These are phyloP conservation scores for Babesia caballi DNA, from an alignment of 169 alveolate genomes.

Conservation along the genomic window DNA sequence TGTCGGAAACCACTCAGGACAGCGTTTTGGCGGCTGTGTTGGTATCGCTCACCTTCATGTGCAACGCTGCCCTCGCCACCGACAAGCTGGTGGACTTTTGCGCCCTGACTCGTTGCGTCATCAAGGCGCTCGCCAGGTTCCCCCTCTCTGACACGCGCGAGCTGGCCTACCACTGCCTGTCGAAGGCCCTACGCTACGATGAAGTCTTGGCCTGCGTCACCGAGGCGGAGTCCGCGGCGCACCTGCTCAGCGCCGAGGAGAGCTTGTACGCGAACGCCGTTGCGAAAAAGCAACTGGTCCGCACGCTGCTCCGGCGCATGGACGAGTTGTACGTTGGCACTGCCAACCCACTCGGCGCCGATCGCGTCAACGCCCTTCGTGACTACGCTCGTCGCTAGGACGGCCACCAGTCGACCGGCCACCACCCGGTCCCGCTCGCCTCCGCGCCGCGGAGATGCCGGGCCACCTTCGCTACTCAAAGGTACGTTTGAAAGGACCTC, in stretches of 20 bases:
- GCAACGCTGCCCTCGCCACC: not conserved
- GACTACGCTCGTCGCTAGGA: not conserved
- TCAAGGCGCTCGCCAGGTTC: conserved; percentile 11
- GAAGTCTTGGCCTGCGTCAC: not conserved
- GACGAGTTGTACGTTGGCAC: not conserved
- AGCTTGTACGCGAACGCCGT: conserved; percentile 28
- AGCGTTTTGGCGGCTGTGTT: not conserved
- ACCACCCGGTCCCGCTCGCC: too few species aligned
- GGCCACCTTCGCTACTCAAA: too few species aligned
- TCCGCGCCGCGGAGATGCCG: too few species aligned
- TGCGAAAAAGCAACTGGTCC: conserved; percentile 42
- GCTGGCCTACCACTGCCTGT: conserved; percentile 5
- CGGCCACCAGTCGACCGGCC: too few species aligned
- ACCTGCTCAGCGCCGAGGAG: conserved; percentile 40
- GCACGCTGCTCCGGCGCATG: not conserved
- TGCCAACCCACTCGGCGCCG: not conserved
- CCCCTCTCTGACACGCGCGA: conserved; percentile 60
- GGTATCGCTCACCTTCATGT: conserved; percentile 3
- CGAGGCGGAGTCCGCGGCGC: conserved; percentile 5
- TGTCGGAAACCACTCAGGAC: conserved; percentile 13
- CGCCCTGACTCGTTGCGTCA: not conserved
- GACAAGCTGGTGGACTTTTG: not conserved
- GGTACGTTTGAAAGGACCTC: too few species aligned
- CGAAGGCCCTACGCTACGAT: not conserved
- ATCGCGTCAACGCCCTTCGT: not conserved